phyloP scores from a whole-genome alignment of 306 rosid species.

The Prunus mume region DNA sequence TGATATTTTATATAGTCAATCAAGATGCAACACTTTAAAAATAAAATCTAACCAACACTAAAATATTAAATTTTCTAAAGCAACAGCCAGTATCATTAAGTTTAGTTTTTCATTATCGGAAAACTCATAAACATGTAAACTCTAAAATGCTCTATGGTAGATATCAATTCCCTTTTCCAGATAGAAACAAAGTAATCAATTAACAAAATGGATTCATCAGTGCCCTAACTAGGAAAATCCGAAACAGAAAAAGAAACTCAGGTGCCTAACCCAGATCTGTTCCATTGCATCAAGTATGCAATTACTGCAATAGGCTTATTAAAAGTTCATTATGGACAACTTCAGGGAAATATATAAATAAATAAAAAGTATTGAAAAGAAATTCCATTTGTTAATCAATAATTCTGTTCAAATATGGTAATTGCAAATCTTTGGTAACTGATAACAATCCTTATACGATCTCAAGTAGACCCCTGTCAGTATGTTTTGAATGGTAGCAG shows the following conservation, averaged over 20 bases:
- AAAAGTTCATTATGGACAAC: background rate
- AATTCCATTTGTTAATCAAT: background rate
- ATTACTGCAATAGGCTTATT: background rate
- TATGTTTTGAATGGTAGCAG: background rate
- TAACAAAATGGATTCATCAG: background rate
- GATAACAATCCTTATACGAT: too few species aligned
- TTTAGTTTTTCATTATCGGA: background rate
- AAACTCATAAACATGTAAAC: too few species aligned
- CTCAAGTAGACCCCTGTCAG: conserved; percentile 2
- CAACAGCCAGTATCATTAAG: background rate
- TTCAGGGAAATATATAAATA: too few species aligned
- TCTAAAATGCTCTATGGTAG: background rate
- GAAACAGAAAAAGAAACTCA: background rate
- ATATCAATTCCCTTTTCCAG: background rate
- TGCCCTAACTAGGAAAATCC: background rate
- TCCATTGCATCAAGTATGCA: background rate
- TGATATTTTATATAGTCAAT: background rate
- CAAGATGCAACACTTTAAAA: background rate
- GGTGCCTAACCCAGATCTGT: background rate
- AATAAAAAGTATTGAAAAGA: too few species aligned
- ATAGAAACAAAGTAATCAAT: background rate
- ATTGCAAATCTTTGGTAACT: background rate
- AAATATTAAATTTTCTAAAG: background rate
- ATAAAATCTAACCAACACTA: background rate
- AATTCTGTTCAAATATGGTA: background rate